Evolutionary conservation across 1,284 basidiomycete genomes (phyloP).

Genomic region (Stereum hirsutum): DNA sequence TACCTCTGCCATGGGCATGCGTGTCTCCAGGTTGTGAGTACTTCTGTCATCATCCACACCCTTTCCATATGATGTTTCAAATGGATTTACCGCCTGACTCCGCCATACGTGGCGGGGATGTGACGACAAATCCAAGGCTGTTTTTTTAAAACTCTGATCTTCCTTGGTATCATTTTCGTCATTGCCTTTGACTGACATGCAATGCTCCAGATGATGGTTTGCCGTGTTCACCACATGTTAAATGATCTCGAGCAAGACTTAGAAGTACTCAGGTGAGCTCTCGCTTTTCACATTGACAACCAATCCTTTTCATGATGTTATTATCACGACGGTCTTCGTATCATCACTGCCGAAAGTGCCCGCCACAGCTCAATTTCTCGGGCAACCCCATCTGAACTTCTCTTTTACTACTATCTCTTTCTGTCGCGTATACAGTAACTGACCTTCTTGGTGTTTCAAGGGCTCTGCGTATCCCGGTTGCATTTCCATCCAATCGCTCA

Average conservation of each 20-base stretch:
- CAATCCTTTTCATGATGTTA: conserved; percentile 33
- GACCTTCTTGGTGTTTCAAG: conserved; percentile 1
- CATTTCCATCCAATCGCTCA: neutral
- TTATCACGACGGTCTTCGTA: conserved; percentile 89
- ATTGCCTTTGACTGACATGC: neutral
- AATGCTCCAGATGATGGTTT: neutral
- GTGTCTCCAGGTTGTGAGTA: too few species aligned
- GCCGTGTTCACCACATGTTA: neutral
- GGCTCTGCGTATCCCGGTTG: too few species aligned
- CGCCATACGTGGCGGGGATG: conserved; percentile 22
- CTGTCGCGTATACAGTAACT: neutral
- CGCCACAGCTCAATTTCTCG: conserved; percentile 79
- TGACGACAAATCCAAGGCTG: conserved; percentile 75
- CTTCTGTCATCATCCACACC: too few species aligned
- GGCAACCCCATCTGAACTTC: conserved; percentile 66
- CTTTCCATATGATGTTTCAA: conserved; percentile 39
- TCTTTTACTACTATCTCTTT: neutral
- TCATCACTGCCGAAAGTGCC: conserved; percentile 72
- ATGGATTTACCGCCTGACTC: conserved; percentile 76
- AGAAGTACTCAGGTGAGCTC: too few species aligned
- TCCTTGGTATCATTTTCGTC: neutral
- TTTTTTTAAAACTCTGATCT: conserved; percentile 38
- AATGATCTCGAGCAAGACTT: too few species aligned
- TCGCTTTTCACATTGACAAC: too few species aligned
- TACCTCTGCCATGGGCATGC: too few species aligned